Base-by-base conservation (phyloP, 345 rosid species). In the Gossypium anomalum region DNA sequence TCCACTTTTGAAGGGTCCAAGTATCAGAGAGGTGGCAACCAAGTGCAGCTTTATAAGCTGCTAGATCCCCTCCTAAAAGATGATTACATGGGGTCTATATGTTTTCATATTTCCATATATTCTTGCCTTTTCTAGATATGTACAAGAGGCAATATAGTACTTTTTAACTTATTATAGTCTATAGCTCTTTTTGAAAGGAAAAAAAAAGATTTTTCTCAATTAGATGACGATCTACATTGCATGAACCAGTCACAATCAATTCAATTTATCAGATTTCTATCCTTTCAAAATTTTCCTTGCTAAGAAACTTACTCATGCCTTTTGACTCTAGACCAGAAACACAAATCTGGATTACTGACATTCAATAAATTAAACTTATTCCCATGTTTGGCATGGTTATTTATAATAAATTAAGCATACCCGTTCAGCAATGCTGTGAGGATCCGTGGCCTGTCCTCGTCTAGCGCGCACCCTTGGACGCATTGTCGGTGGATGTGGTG, bases 361-460 rank as follows among this genome's bases (percentile, higher is more conserved):
- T 23, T 44, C 17, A 3, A 44, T 57, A 49, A 17, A 65, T 19
- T 57, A 29, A 12, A 34, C 1, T 8, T n/a, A 47, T 34, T 55
- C 27, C 48, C 10, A 12, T 11, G 7, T n/a, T 16, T 43, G 67
- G 14, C 22, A 2, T 25, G 51, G 43, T 52, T 12, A 58, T 25
- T 63, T n/a, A 9, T 5, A 34, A 22, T 58, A 45, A 5, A 25
- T 34, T 63, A 16, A 57, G 13, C 81, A 78, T 89, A 96, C 99
- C 83, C 99, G 79, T 80, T 96, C 99, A 77, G 99, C 99, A 60
- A 96, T 96, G 85, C 99, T 96, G 76, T 96, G 99, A 65, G 99
- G 99, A 89, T 96, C 99, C 45, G 99, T 96, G 75, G 99, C 99
- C 71, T 96, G 99, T 62, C 99, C 99, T 83, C 99, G 87, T 80